A percentile compares a stretch with the other conserved stretches of the same genome.
Evolutionary conservation across 2,329 filamentous ascomycete species (phyloP).

Genomic region (Penicillium sp.): DNA sequence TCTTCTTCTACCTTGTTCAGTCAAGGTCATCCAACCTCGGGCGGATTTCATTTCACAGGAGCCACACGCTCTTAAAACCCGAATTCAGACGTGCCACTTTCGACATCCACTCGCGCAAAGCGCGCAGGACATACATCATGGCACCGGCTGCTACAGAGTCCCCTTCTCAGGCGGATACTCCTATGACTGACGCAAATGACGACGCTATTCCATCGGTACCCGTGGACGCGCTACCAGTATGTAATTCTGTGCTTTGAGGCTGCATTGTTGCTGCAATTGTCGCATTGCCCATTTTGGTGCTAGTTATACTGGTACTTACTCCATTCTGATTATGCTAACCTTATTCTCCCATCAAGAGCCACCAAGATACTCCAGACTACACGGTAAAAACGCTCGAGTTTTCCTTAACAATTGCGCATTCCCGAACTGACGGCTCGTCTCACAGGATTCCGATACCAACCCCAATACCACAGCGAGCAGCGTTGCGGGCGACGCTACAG

Average conservation of each 20-base stretch:
- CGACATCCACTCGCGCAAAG: constrained; percentile 24
- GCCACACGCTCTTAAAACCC: constrained; percentile 1
- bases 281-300: background rate
- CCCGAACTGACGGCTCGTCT: constrained; percentile 3
- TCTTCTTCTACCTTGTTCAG: background rate
- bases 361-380: constrained; percentile 66
- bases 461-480: constrained; percentile 78
- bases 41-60: background rate
- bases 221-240: constrained; percentile 47
- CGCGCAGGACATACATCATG: constrained; percentile 41
- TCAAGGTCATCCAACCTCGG: background rate
- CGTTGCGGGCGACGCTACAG: constrained; percentile 72
- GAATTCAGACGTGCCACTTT: constrained; percentile 15
- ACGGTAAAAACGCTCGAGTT: constrained; percentile 49
- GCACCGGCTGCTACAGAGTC: constrained; percentile 46
- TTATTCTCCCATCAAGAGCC: constrained; percentile 42
- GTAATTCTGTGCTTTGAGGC: constrained; percentile 21
- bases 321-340: constrained; percentile 18
- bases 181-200: constrained; percentile 51
- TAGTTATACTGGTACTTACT: background rate
- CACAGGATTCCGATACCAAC: constrained; percentile 67
- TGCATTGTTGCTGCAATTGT: background rate
- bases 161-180: constrained; percentile 50
- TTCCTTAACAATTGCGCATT: background rate
- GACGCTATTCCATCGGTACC: constrained; percentile 40